These are phyloP conservation scores for Ganoderma sp. DNA, from an alignment of 1,284 basidiomycete genomes.

Conservation along the genomic window DNA sequence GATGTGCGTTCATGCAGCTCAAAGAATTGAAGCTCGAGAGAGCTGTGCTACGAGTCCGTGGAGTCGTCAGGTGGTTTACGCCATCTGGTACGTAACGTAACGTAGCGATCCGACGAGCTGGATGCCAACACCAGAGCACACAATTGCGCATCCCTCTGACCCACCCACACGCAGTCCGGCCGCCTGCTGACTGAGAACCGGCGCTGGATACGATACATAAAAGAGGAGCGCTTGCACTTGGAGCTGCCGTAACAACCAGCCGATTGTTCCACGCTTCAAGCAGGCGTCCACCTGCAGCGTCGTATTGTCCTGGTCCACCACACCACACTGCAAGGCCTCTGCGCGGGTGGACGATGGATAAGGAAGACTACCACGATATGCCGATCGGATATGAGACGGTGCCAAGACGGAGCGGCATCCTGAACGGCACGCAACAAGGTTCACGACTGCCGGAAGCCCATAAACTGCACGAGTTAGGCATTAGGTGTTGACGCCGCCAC, in stretches of 20 bases:
- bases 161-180: neutral
- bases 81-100: neutral
- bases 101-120: neutral
- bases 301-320: too few species aligned
- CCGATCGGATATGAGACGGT: slow-evolving; percentile 6
- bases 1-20: neutral
- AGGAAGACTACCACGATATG: neutral
- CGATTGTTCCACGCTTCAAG: neutral
- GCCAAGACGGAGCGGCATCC: neutral
- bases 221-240: neutral
- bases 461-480: neutral
- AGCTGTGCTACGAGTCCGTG: neutral
- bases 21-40: neutral
- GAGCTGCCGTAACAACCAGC: neutral
- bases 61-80: neutral
- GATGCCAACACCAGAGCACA: neutral
- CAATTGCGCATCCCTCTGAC: neutral
- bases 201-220: neutral
- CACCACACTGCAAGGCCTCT: neutral
- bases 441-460: neutral
- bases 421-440: neutral
- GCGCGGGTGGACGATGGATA: slow-evolving; percentile 2
- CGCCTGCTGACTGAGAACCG: too few species aligned
- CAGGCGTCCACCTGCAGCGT: neutral
- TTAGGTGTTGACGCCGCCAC: neutral